These are phyloP conservation scores for Lactuca saligna DNA, from an alignment of 129 eudicot genomes.

Conservation along the genomic window DNA sequence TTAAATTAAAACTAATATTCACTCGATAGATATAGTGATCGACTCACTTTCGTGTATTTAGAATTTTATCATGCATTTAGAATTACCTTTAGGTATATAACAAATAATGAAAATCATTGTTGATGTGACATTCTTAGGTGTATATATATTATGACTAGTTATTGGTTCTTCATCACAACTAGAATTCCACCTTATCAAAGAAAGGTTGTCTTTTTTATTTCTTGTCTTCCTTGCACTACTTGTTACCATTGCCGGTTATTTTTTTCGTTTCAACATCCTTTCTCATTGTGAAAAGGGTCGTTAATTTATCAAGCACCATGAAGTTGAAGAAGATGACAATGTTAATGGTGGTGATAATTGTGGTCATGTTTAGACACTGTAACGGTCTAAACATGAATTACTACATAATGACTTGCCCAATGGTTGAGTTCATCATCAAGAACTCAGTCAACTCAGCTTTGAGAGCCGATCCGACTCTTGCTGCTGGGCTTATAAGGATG, in stretches of 20 bases:
- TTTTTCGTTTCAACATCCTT: background rate
- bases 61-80: no score
- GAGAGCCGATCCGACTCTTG: conserved; percentile 71
- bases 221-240: no score
- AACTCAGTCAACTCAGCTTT: conserved; percentile 68
- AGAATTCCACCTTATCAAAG: background rate
- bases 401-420: conserved; percentile 65
- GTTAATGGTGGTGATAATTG: background rate
- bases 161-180: background rate
- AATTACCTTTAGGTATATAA: no score
- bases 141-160: background rate
- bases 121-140: background rate
- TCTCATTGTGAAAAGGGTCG: background rate
- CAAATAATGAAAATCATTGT: background rate
- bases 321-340: background rate
- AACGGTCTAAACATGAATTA: conserved; percentile 62
- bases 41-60: no score
- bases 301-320: conserved; percentile 7
- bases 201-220: no score
- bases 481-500: conserved; percentile 86
- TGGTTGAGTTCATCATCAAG: conserved; percentile 50
- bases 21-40: no score
- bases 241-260: no score
- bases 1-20: no score
- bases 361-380: conserved; percentile 8